phyloP scores from a whole-genome alignment of 2,329 filamentous ascomycete genomes.

The Epichloe sibirici region DNA sequence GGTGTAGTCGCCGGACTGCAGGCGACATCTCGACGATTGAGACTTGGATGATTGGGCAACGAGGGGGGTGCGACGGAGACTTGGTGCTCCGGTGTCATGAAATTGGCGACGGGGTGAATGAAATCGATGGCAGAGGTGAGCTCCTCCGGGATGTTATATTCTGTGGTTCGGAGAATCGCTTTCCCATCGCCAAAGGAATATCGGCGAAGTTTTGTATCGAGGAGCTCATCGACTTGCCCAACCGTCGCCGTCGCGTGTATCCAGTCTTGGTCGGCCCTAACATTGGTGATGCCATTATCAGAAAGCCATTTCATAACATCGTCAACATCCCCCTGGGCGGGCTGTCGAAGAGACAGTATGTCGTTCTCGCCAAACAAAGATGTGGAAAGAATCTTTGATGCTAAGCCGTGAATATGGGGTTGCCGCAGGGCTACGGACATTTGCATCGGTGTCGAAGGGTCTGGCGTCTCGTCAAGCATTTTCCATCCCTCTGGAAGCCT shows the following conservation, averaged over 20 bases:
- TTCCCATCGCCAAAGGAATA: constrained; percentile 27
- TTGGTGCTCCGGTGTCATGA: constrained; percentile 30
- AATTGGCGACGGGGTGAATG: constrained; percentile 36
- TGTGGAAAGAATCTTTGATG: constrained; percentile 12
- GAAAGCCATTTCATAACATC: constrained; percentile 30
- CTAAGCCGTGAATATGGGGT: constrained; percentile 16
- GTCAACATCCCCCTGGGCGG: constrained; percentile 20
- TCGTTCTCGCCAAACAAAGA: constrained; percentile 25
- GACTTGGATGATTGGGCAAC: background rate
- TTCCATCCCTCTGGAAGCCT: constrained; percentile 20
- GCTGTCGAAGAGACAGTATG: constrained; percentile 22
- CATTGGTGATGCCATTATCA: constrained; percentile 22
- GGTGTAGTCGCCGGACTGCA: constrained; percentile 20
- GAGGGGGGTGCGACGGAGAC: constrained; percentile 7
- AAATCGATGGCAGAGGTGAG: constrained; percentile 30
- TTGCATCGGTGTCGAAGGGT: constrained; percentile 14
- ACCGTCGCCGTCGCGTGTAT: constrained; percentile 31
- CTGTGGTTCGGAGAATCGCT: constrained; percentile 29
- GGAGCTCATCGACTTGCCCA: constrained; percentile 24
- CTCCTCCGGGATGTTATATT: constrained; percentile 31
- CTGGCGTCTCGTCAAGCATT: constrained; percentile 11
- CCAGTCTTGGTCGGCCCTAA: constrained; percentile 25
- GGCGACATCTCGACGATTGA: background rate
- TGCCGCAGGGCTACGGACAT: constrained; percentile 22
- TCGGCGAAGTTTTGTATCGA: constrained; percentile 27